phyloP scores from a whole-genome alignment of 805 yeast species.

The Sungouiella thailandica region DNA sequence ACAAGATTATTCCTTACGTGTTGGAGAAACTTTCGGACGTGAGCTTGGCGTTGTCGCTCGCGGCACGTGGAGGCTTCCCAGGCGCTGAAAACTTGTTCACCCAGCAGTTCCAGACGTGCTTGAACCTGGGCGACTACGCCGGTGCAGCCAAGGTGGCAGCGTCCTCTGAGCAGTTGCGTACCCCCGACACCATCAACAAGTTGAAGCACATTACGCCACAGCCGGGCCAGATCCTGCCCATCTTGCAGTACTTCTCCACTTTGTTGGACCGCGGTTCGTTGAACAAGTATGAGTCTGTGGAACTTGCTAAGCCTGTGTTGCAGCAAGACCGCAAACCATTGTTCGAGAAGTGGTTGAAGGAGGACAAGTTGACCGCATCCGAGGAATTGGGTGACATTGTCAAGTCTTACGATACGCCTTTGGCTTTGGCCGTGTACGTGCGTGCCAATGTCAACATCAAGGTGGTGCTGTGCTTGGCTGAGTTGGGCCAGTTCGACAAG shows the following conservation, averaged over 20 bases:
- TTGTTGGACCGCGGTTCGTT: slow-evolving; percentile 88
- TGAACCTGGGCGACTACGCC: slow-evolving; percentile 80
- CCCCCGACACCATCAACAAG: slow-evolving; percentile 89
- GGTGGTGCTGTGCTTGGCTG: slow-evolving; percentile 89
- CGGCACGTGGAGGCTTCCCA: slow-evolving; percentile 93
- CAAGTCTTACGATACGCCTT: slow-evolving; percentile 76
- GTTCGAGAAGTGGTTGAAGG: slow-evolving; percentile 94
- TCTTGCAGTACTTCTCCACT: slow-evolving; percentile 86
- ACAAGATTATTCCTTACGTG: slow-evolving; percentile 83
- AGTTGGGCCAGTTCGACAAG: slow-evolving; percentile 93
- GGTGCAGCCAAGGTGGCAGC: slow-evolving; percentile 98
- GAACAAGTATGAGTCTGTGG: slow-evolving; percentile 89
- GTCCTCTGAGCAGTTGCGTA: slow-evolving; percentile 85
- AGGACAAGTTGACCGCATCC: slow-evolving; percentile 89
- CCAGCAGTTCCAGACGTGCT: slow-evolving; percentile 85
- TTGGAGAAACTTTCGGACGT: slow-evolving; percentile 83
- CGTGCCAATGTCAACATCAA: slow-evolving; percentile 79
- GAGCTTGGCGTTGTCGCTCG: slow-evolving; percentile 77
- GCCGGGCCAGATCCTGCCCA: slow-evolving; percentile 93
- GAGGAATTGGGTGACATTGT: slow-evolving; percentile 97
- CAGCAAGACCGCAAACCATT: slow-evolving; percentile 92
- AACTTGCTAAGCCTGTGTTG: slow-evolving; percentile 90
- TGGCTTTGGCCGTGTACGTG: slow-evolving; percentile 88
- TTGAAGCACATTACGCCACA: slow-evolving; percentile 86
- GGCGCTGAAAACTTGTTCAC: slow-evolving; percentile 92